Percentiles rank a stretch among this genome's conserved stretches.
Evolutionary conservation across 2,329 filamentous ascomycete species (phyloP).

Genomic region (Bipolaris bicolor): DNA sequence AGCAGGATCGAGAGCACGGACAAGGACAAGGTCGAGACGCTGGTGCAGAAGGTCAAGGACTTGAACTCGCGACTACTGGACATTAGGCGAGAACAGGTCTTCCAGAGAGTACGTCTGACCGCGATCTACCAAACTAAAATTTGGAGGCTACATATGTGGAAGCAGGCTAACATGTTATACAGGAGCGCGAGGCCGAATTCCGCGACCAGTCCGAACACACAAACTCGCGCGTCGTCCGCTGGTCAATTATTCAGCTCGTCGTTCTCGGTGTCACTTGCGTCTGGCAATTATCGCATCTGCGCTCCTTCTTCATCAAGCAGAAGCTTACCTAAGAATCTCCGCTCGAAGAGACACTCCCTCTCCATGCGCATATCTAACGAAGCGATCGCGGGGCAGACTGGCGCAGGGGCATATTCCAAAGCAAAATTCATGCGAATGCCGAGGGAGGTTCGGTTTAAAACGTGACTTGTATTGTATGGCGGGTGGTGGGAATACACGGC

Average conservation of each 20-base stretch:
- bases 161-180: conserved; percentile 20
- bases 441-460: conserved; percentile 7
- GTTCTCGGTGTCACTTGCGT: conserved; percentile 87
- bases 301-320: conserved; percentile 99
- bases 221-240: conserved; percentile 88
- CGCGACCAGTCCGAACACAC: conserved; percentile 95
- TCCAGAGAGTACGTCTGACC: conserved; percentile 73
- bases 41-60: conserved; percentile 86
- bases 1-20: conserved; percentile 92
- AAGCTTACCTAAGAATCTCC: conserved; percentile 79
- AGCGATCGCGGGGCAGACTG: neutral
- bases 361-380: neutral
- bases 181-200: conserved; percentile 98
- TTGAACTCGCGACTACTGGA: conserved; percentile 86
- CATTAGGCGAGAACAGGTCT: conserved; percentile 92
- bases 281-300: conserved; percentile 95
- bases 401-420: neutral
- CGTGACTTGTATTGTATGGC: conserved; percentile 22
- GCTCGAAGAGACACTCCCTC: neutral
- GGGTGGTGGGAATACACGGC: conserved; percentile 19
- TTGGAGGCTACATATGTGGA: neutral
- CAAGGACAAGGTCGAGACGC: conserved; percentile 89
- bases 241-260: conserved; percentile 88
- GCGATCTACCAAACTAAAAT: neutral
- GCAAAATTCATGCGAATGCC: conserved; percentile 16